phyloP scores from a whole-genome alignment of 2,329 filamentous ascomycete genomes.

The Alternaria gaisen region DNA sequence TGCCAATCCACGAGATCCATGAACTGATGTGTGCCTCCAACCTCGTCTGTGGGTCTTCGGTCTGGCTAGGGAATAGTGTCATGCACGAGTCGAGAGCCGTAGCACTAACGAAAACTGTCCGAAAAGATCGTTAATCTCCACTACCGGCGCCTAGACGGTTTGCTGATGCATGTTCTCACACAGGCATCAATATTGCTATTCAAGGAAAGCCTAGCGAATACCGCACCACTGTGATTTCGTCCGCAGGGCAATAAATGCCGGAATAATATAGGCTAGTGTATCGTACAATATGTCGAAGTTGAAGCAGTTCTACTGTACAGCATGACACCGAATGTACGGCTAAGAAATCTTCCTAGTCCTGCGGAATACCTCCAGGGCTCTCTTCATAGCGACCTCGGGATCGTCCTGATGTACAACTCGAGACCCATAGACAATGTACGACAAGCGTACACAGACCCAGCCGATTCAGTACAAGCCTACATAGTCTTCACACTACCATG shows the following conservation, averaged over 20 bases:
- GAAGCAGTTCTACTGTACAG: neutral
- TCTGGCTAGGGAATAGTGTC: neutral
- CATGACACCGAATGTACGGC: neutral
- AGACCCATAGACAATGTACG: neutral
- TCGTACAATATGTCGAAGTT: neutral
- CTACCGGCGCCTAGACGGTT: neutral
- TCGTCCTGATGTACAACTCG: neutral
- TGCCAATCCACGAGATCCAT: rapidly evolving
- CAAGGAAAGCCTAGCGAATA: neutral
- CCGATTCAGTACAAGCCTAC: neutral
- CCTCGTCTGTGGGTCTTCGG: neutral
- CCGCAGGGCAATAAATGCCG: neutral
- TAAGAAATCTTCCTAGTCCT: neutral
- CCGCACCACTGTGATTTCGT: neutral
- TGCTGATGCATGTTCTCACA: neutral
- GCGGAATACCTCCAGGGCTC: neutral
- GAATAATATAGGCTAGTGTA: neutral
- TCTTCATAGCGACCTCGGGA: neutral
- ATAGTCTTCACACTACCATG: neutral
- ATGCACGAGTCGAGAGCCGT: neutral
- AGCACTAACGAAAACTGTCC: neutral
- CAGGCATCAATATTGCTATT: no score
- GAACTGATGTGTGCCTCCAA: neutral
- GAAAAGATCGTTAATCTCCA: neutral
- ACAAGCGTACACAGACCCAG: neutral